phyloP scores from a whole-genome alignment of 371 early-diverging fungal genomes.

The Dinochytrium kinnereticum region DNA sequence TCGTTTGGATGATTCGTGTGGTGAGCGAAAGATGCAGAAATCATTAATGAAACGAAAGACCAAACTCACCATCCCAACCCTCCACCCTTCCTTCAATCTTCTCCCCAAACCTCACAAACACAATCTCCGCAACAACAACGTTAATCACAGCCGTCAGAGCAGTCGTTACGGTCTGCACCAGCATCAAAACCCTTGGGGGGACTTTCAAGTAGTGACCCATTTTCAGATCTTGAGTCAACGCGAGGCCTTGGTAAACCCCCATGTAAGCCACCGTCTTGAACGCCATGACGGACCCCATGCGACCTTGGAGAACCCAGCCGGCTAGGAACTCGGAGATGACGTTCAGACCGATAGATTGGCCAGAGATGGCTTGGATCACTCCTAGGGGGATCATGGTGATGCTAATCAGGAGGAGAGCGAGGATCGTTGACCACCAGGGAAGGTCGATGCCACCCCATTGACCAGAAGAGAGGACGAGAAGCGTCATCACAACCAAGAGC shows the following conservation, averaged over 20 bases:
- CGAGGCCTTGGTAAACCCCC: conserved; percentile 41
- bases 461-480: conserved; percentile 72
- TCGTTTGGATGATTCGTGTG: background rate
- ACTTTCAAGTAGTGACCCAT: conserved; percentile 55
- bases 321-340: conserved; percentile 50
- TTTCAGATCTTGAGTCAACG: conserved; percentile 49
- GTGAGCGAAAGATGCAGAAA: background rate
- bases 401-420: conserved; percentile 30
- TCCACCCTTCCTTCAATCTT: conserved; percentile 16
- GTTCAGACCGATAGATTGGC: conserved; percentile 44
- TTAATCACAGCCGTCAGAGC: conserved; percentile 19
- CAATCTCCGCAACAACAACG: conserved; percentile 6
- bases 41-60: background rate
- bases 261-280: conserved; percentile 49
- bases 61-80: conserved; percentile 29
- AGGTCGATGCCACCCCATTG: conserved; percentile 41
- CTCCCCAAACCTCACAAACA: conserved; percentile 20
- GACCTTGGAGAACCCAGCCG: conserved; percentile 48
- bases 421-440: conserved; percentile 43
- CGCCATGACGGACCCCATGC: conserved; percentile 35
- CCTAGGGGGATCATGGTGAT: conserved; percentile 44
- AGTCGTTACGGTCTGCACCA: conserved; percentile 31
- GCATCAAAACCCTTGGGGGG: conserved; percentile 42
- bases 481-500: conserved; percentile 66
- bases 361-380: conserved; percentile 48